phyloP scores from a whole-genome alignment of 1,284 basidiomycete species.

The Mrakiaceae sp. region DNA sequence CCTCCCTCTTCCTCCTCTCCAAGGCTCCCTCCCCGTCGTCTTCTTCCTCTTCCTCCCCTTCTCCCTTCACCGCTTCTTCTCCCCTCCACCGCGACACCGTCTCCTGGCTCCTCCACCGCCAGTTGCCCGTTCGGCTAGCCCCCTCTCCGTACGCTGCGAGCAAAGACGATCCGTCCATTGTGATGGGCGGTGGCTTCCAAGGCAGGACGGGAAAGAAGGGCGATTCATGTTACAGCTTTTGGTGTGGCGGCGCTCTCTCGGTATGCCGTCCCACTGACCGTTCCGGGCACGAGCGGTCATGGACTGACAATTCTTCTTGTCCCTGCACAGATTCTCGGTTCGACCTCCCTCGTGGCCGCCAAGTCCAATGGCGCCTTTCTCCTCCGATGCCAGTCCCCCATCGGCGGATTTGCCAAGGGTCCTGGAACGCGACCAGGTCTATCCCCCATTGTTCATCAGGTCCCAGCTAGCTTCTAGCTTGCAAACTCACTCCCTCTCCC shows the following conservation, averaged over 20 bases:
- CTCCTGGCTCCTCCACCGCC: constrained; percentile 67
- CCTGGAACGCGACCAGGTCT: constrained; percentile 63
- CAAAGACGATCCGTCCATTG: too few species aligned
- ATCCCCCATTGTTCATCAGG: too few species aligned
- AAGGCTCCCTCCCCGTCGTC: neutral
- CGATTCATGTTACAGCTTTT: constrained; percentile 91
- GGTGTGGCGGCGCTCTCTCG: constrained; percentile 68
- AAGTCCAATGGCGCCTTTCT: constrained; percentile 52
- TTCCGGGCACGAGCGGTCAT: neutral
- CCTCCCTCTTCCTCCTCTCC: constrained; percentile 50
- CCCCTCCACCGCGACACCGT: constrained; percentile 42
- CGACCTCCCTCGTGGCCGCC: constrained; percentile 45
- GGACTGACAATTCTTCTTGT: neutral
- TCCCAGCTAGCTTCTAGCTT: too few species aligned
- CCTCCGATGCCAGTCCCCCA: constrained; percentile 62
- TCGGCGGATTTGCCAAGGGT: constrained; percentile 72
- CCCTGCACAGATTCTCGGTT: constrained; percentile 50
- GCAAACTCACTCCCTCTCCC: too few species aligned
- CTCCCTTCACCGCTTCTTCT: constrained; percentile 29
- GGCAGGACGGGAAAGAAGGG: constrained; percentile 74
- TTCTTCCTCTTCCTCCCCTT: constrained; percentile 21
- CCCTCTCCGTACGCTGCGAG: neutral
- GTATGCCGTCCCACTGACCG: constrained; percentile 38
- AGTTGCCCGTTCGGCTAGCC: constrained; percentile 34
- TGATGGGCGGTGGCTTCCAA: constrained; percentile 57